Base-by-base conservation (phyloP, 495 filamentous ascomycete genomes). In the Aspergillus nanangensis region DNA sequence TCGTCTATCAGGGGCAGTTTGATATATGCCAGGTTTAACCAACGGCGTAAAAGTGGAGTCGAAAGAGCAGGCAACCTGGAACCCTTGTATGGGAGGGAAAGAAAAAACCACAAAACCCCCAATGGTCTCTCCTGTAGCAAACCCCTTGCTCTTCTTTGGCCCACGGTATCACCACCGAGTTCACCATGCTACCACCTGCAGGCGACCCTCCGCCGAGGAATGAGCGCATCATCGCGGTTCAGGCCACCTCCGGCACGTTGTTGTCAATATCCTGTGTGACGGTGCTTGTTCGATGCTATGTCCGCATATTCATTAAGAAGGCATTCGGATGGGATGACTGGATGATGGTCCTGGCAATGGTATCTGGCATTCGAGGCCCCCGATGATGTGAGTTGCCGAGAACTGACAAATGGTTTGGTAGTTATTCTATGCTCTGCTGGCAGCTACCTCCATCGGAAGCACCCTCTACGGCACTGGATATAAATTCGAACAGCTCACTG, bases 291-390 rank as follows among this genome's bases (percentile, higher is more conserved):
- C 10, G 37, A 8, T 40, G 37, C 21, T 40, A 40, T 22, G 37
- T 40, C 9, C 37, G 37, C 5, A 40, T 40, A 3, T 40, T n/a
- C 14, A 3, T 40, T 22, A 40, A 40, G n/a, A 3, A 19, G 27
- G 39, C 13, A 13, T 41, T 41, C 27, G 39, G 39, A 8, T 20
- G 10, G 39, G 39, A 41, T 14, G 39, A 41, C 25, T 41, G 39
- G 39, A 27, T 22, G 39, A 41, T 41, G 25, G 10, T 27, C n/a
- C 7, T 4, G 7, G 39, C 39, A 29, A 11, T 11, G 5, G 5
- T 11, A 29, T 1, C 8, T 41, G 39, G 39, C 25, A 29, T 27
- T 22, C n/a, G n/a, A n/a, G n/a, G n/a, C n/a, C n/a, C n/a, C n/a
- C n/a, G n/a, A n/a, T n/a, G n/a, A n/a, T n/a, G n/a, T n/a, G n/a